Percentiles rank a stretch among this genome's conserved stretches.
Evolutionary conservation across 129 eudicot species (phyloP).

Genomic region (Arctium lappa): DNA sequence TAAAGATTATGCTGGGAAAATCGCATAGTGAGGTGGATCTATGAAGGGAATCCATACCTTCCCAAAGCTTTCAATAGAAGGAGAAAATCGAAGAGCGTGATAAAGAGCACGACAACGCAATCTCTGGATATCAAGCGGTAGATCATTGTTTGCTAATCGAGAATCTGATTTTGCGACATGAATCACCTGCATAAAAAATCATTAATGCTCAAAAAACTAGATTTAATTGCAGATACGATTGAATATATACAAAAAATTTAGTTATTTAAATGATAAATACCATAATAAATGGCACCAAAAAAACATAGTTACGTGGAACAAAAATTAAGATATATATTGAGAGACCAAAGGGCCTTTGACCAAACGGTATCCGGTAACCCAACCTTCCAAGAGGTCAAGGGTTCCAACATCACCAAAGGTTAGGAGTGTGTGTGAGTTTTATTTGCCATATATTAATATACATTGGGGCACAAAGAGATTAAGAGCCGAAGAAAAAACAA

Average conservation of each 20-base stretch:
- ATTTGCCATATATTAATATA: too few species aligned
- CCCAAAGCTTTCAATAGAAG: constrained; percentile 81
- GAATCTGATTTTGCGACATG: constrained; percentile 98
- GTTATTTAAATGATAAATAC: neutral
- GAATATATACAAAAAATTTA: neutral
- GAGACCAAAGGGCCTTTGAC: neutral
- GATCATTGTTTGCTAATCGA: constrained; percentile 88
- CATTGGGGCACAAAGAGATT: neutral
- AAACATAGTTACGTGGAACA: neutral
- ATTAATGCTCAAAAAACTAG: neutral
- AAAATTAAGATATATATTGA: neutral
- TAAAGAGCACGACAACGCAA: constrained; percentile 90
- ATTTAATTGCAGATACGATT: neutral
- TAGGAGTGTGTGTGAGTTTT: neutral
- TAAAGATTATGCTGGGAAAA: constrained; percentile 8
- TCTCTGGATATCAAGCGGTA: constrained; percentile 92
- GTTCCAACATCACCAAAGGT: neutral
- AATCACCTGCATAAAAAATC: constrained; percentile 54
- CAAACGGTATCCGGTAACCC: neutral
- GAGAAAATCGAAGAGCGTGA: constrained; percentile 74
- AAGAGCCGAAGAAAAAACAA: neutral
- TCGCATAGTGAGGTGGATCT: constrained; percentile 2
- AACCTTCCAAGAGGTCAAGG: neutral
- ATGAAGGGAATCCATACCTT: constrained; percentile 48
- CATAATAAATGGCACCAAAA: neutral